Base-by-base conservation (phyloP, 2,329 filamentous ascomycete species). In the Nakataea oryzae region DNA sequence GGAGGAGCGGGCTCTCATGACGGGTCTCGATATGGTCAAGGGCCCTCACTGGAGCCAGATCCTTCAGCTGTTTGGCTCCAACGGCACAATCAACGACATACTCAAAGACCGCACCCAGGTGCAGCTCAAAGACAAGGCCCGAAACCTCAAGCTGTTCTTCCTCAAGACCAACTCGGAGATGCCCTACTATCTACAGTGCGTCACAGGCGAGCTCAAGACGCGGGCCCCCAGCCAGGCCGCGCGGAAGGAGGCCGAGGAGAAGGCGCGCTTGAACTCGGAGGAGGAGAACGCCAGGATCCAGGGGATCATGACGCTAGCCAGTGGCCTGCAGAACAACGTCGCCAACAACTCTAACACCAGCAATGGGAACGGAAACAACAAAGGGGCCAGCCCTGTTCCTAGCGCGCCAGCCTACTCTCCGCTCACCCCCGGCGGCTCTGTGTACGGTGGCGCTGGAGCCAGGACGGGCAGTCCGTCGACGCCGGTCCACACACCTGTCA, bases 31-130 rank as follows among this genome's bases (percentile, higher is more conserved):
- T 70, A 86, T 89, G 71, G 92, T 96, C 58, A 92, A 93, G 71
- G 92, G 92, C 0, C 92, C 92, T 24, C 91, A 96, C 69, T 96
- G 92, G 92, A 93, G 90, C 67, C 91, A 96, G 71, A 96, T 96
- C 58, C 78, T 96, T 14, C 87, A 87, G 1, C 82, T 96, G 55
- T 96, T 93, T 71, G 92, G 92, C 0, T 82, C 85, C 0, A 89
- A 88, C 55, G 92, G 92, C 6, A 89, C 87, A 0, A 84, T 93
- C 28, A 93, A 86, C 58, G 88, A 93, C 67, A 89, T 93, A 28
- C 80, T 96, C 26, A 93, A 93, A 67, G 92, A 96, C 71, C 84
- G 91, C 41, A 96, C 92, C 57, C 91, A 96, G 70, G 92, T 96
- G 0, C 92, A 96, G 71, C 79, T 96, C 14, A 96, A 96, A 73